Evolutionary conservation across 495 filamentous ascomycete species (phyloP).

Genomic region (Penicillium cataractarum): DNA sequence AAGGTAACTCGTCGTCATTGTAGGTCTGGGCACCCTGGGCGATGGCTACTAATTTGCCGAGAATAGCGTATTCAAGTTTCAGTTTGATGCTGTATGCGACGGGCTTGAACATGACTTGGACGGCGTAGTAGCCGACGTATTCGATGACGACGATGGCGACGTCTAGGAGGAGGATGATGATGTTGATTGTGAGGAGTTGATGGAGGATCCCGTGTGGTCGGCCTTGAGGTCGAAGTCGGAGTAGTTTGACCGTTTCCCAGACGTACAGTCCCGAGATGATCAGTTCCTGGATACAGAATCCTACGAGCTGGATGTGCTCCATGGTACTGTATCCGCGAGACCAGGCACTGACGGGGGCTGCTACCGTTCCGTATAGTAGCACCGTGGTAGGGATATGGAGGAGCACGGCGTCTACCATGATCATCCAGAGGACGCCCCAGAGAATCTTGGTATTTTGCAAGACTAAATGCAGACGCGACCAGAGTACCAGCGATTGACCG

Average conservation of each 20-base stretch:
- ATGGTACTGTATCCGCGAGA: constrained; percentile 48
- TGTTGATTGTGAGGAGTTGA: constrained; percentile 53
- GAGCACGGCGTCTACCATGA: constrained; percentile 47
- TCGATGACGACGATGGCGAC: constrained; percentile 49
- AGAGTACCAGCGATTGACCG: constrained; percentile 53
- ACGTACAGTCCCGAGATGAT: constrained; percentile 61
- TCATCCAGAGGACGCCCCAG: constrained; percentile 42
- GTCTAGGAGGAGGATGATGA: constrained; percentile 55
- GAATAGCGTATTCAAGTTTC: constrained; percentile 56
- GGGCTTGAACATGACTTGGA: constrained; percentile 55
- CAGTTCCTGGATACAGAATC: constrained; percentile 58
- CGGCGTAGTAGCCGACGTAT: constrained; percentile 49
- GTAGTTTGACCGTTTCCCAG: constrained; percentile 50
- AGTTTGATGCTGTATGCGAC: constrained; percentile 58
- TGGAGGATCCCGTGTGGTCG: constrained; percentile 37
- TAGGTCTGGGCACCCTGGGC: constrained; percentile 18
- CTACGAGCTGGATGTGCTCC: constrained; percentile 57
- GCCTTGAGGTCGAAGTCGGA: constrained; percentile 40
- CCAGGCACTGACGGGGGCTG: constrained; percentile 34
- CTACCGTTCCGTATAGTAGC: constrained; percentile 44
- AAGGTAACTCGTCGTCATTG: constrained; percentile 17
- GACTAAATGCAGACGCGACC: constrained; percentile 52
- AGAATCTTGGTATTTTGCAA: constrained; percentile 44
- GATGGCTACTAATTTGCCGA: constrained; percentile 51
- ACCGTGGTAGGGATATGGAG: constrained; percentile 48